Conservation (phyloP, 2,329 filamentous ascomycete species). For the Penicillium vulpinum region DNA sequence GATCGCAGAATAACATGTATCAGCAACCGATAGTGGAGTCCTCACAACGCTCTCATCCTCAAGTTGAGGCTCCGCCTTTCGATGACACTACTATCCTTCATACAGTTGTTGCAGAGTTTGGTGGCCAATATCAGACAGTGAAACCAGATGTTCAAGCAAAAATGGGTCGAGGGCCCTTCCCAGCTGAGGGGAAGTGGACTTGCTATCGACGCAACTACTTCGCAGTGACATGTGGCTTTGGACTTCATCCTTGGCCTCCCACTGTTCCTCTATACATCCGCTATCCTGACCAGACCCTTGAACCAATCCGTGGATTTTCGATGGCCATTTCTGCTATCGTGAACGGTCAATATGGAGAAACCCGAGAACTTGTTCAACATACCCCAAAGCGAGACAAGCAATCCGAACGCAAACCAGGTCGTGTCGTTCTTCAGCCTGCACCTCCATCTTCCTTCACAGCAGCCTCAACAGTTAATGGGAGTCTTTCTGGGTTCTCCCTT, state of each 20-base stretch:
- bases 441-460: slow-evolving; percentile 52
- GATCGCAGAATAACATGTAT: slow-evolving; percentile 32
- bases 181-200: slow-evolving; percentile 79
- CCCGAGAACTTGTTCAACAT: slow-evolving; percentile 82
- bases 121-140: slow-evolving; percentile 47
- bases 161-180: slow-evolving; percentile 88
- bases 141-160: slow-evolving; percentile 73
- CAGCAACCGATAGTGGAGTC: slow-evolving; percentile 33
- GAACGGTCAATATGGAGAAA: slow-evolving; percentile 71
- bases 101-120: slow-evolving; percentile 34
- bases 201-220: slow-evolving; percentile 93
- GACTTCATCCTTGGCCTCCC: slow-evolving; percentile 62
- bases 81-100: slow-evolving; percentile 40
- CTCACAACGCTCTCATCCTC: slow-evolving; percentile 19
- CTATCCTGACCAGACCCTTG: slow-evolving; percentile 44
- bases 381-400: slow-evolving; percentile 90
- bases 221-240: slow-evolving; percentile 77
- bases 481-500: slow-evolving; percentile 27
- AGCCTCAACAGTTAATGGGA: slow-evolving; percentile 22
- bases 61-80: slow-evolving; percentile 44
- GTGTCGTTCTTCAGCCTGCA: slow-evolving; percentile 66
- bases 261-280: slow-evolving; percentile 60
- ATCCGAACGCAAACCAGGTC: slow-evolving; percentile 72
- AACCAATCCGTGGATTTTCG: slow-evolving; percentile 70
- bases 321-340: slow-evolving; percentile 84